Evolutionary conservation across 805 yeast species (phyloP).

Genomic region (Candida xyloterini): DNA sequence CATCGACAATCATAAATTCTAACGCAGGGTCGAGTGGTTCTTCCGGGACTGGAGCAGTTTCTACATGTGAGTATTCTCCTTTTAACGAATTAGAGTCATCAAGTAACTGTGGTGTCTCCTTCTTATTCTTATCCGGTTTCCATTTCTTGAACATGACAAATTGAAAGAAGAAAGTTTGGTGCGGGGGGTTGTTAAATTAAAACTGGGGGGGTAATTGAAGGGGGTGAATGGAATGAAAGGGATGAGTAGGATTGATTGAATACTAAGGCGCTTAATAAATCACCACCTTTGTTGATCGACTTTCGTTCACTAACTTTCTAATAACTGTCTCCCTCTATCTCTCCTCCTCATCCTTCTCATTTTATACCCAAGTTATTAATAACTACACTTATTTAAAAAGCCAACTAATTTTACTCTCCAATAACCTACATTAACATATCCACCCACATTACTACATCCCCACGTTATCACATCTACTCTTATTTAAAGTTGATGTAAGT

Average conservation of each 20-base stretch:
- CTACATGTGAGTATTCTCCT: slow-evolving; percentile 22
- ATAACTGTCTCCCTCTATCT: too few species aligned
- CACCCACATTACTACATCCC: too few species aligned
- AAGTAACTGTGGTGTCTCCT: too few species aligned
- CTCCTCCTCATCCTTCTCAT: too few species aligned
- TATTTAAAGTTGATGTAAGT: neutral
- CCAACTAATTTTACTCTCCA: neutral
- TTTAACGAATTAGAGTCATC: slow-evolving; percentile 8
- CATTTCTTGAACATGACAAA: slow-evolving; percentile 26
- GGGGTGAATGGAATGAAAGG: too few species aligned
- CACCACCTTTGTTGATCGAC: too few species aligned
- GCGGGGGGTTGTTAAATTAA: slow-evolving; percentile 5
- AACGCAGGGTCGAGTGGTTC: slow-evolving; percentile 25
- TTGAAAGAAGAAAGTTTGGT: slow-evolving; percentile 3
- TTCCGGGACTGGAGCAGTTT: slow-evolving; percentile 12
- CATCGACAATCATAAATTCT: slow-evolving; percentile 22
- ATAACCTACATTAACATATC: neutral
- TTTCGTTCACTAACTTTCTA: too few species aligned
- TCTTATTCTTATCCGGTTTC: slow-evolving; percentile 25
- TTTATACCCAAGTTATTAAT: too few species aligned
- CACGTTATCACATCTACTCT: neutral
- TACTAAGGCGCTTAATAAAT: too few species aligned
- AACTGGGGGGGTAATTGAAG: neutral
- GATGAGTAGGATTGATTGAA: too few species aligned
- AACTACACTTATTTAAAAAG: too few species aligned